Base-by-base conservation (phyloP, 805 yeast genomes). In the Metschnikowia sp. region DNA sequence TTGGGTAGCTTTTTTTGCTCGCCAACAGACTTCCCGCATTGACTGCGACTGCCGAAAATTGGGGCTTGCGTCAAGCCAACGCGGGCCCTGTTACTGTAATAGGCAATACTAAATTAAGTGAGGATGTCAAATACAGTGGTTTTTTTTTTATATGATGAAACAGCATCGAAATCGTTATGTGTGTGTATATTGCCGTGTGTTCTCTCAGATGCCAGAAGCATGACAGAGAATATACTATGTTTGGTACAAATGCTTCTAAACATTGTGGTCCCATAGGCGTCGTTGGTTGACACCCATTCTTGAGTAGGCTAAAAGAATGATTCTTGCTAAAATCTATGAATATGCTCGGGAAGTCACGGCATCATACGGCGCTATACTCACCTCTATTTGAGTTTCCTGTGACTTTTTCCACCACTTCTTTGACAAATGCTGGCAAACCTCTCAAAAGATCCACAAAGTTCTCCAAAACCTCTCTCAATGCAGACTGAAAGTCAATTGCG, bases 341-440 rank as follows among this genome's bases (percentile, higher is more conserved):
- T 22, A 22, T 22, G 22, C 22, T 22, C 22, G 22, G 6, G 22
- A 22, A 22, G 6, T 6, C 22, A 22, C 6, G 22, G 22, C 22
- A 22, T 44, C 32, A 91, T 10, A 94, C 96, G 32, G 97, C 98
- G 61, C 96, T 84, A 65, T 94, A 92, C 15, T 96, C 98, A 28
- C 96, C 96, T 63, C 96, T 78, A 57, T 74, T 72, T 39, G 78
- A 69, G 45, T 75, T 68, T 19, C 82, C 77, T 7, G 91, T 84
- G 32, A 91, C 64, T 58, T 79, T 88, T 42, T 78, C 79, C 36
- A 81, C 69, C 4, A 91, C 75, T 66, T 91, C 96, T 52, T 72
- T 76, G 38, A 79, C 55, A 51, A 91, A 83, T 11, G 77, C 77
- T 6, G 94, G 94, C 42, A 84, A 65, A 1, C 83, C 82, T 26